Evolutionary conservation across 257 asterid genomes (phyloP).

Genomic region (Lycium ferocissimum): DNA sequence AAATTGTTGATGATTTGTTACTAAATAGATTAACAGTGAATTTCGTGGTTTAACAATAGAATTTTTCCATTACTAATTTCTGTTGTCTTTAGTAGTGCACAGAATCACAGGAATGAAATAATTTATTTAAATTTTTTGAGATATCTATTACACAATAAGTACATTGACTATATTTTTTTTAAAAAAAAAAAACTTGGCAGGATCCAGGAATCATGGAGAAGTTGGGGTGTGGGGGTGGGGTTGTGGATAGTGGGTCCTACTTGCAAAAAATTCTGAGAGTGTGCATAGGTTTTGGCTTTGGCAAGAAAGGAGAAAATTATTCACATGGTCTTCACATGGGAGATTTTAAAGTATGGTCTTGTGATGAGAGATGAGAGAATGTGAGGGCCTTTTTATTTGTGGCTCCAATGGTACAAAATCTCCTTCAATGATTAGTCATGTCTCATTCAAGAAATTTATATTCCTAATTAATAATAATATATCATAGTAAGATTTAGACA

Average conservation of each 20-base stretch:
- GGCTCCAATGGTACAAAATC: conserved; percentile 41
- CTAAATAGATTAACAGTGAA: neutral
- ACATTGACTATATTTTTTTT: neutral
- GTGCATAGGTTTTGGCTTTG: conserved; percentile 50
- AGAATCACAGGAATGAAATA: neutral
- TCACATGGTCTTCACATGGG: conserved; percentile 84
- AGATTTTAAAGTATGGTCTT: conserved; percentile 44
- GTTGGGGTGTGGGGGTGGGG: conserved; percentile 34
- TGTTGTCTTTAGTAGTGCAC: too few relatives aligned
- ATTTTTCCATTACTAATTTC: too few relatives aligned
- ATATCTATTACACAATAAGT: neutral
- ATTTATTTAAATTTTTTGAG: neutral
- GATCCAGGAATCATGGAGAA: conserved; percentile 56
- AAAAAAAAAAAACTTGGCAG: conserved; percentile 39
- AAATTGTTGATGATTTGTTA: neutral
- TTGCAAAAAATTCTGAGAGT: conserved; percentile 39
- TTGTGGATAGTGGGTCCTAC: conserved; percentile 40
- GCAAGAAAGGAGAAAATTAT: conserved; percentile 44
- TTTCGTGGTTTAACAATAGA: neutral
- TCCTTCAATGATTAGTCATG: conserved; percentile 33
- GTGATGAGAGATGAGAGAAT: conserved; percentile 40
- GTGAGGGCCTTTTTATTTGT: neutral
- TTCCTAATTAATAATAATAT: neutral
- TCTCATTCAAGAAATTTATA: neutral
- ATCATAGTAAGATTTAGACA: neutral